phyloP scores from a whole-genome alignment of 768 basidiomycete genomes.

The Jaapia argillacea region DNA sequence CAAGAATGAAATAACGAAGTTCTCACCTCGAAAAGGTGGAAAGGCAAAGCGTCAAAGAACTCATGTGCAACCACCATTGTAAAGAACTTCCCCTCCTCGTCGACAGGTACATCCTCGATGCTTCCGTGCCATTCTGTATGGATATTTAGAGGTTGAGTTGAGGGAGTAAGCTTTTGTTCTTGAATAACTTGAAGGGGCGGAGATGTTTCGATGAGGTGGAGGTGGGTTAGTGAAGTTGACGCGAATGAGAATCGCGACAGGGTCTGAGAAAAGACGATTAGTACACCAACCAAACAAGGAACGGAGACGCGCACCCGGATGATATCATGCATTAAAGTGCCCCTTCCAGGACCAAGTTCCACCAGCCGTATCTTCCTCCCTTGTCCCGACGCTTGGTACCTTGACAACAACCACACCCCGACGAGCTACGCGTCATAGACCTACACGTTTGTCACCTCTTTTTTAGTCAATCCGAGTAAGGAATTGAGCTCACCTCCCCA shows the following conservation, averaged over 20 bases:
- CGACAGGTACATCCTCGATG: constrained; percentile 52
- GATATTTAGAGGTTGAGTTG: constrained; percentile 21
- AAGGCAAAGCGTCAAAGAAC: constrained; percentile 94
- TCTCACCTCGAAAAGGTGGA: constrained; percentile 76
- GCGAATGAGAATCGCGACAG: constrained; percentile 35
- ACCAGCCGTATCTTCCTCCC: constrained; percentile 54
- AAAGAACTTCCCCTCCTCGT: constrained; percentile 32
- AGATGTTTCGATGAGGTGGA: constrained; percentile 83
- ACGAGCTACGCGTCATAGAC: constrained; percentile 47
- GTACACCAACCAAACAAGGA: background rate
- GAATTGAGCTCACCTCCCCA: constrained; percentile 65
- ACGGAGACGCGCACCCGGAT: constrained; percentile 49
- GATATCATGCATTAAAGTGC: constrained; percentile 86
- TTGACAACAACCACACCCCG: constrained; percentile 76
- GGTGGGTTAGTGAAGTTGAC: constrained; percentile 23
- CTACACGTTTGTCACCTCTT: constrained; percentile 29
- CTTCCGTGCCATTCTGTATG: constrained; percentile 62
- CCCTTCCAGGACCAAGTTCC: constrained; percentile 91
- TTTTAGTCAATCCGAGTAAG: constrained; percentile 2
- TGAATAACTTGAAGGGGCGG: constrained; percentile 56
- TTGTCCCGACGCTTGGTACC: constrained; percentile 50
- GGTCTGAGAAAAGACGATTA: constrained; percentile 26
- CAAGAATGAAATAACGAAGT: background rate
- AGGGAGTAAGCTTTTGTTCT: constrained; percentile 32
- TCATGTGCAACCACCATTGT: constrained; percentile 92